These are phyloP conservation scores for Chondrus crispus DNA, from an alignment of 23 red algal genomes.

Conservation along the genomic window DNA sequence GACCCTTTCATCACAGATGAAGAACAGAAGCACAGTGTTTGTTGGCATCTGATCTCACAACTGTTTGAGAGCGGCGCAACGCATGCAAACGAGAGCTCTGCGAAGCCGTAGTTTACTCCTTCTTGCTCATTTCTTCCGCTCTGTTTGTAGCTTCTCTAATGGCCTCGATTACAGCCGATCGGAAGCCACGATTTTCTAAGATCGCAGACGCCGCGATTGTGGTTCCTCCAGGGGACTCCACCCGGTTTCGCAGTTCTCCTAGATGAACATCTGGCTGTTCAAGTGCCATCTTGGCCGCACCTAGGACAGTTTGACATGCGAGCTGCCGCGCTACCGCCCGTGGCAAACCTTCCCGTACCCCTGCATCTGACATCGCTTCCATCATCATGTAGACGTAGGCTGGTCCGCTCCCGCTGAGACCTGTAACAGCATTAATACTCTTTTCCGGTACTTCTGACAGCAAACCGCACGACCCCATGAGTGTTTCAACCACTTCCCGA, in stretches of 20 bases:
- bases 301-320: constrained; percentile 84
- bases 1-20: too few species aligned
- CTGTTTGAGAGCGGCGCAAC: too few species aligned
- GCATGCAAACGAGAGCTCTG: too few species aligned
- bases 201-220: constrained; percentile 79
- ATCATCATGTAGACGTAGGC: constrained; percentile 97
- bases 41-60: too few species aligned
- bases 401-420: constrained; percentile 87
- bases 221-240: constrained; percentile 96
- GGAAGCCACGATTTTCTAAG: constrained; percentile 69
- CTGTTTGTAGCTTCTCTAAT: constrained; percentile 57
- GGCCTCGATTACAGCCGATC: constrained; percentile 73
- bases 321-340: constrained; percentile 65
- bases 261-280: constrained; percentile 61
- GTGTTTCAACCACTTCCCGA: not conserved
- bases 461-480: constrained; percentile 68
- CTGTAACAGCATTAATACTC: constrained; percentile 90
- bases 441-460: constrained; percentile 69
- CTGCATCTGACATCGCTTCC: constrained; percentile 95
- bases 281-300: constrained; percentile 81
- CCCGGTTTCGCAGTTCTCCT: constrained; percentile 91
- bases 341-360: constrained; percentile 67
- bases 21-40: too few species aligned
- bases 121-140: constrained; percentile 58
- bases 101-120: too few species aligned